A percentile compares a stretch with the other conserved stretches of the same genome.
Evolutionary conservation across 331 rosid genomes (phyloP).

Genomic region (Malus hybrid): DNA sequence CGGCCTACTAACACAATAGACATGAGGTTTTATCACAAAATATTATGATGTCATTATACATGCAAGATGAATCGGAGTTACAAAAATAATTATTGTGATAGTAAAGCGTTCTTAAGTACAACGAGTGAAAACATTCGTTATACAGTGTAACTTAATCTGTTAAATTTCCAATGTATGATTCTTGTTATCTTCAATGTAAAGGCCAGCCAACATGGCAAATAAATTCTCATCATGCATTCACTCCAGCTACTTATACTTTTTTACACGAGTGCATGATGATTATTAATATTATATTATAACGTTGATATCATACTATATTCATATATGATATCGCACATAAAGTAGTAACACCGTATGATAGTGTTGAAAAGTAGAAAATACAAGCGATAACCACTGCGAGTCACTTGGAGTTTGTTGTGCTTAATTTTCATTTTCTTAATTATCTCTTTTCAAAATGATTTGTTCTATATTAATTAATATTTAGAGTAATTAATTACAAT

Average conservation of each 20-base stretch:
- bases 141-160: neutral
- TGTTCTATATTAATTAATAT: neutral
- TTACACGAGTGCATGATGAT: neutral
- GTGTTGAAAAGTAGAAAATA: neutral
- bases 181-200: neutral
- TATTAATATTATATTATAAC: neutral
- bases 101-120: no score
- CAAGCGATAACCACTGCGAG: slow-evolving; percentile 21
- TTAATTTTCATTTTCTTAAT: neutral
- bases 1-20: neutral
- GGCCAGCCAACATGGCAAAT: neutral
- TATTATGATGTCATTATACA: no score
- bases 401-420: slow-evolving; percentile 32
- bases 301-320: no score
- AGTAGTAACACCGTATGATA: no score
- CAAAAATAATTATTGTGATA: no score
- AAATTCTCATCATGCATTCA: neutral
- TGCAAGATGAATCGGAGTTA: no score
- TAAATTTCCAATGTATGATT: no score
- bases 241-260: neutral
- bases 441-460: neutral
- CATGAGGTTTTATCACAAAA: neutral
- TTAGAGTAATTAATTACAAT: neutral
- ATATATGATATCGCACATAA: no score
- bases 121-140: neutral